Conservation (phyloP, 495 filamentous ascomycete species). For the Podospora didyma region DNA sequence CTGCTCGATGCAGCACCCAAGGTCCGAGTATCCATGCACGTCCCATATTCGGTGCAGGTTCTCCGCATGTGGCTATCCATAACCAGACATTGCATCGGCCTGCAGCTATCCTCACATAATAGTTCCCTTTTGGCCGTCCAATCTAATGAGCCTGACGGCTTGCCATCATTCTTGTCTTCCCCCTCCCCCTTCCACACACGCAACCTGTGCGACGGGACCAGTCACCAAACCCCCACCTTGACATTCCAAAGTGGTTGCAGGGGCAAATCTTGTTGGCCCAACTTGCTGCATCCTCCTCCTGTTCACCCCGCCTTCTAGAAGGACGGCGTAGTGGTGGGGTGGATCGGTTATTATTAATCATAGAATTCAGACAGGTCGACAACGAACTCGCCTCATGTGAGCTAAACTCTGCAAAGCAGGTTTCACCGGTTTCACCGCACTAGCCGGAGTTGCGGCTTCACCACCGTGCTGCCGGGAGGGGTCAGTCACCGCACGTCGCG, state of each 20-base stretch:
- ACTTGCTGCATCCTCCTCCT: not conserved
- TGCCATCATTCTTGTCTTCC: not conserved
- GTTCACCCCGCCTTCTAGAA: constrained; percentile 4
- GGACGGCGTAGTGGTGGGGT: not conserved
- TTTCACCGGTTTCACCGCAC: too few species aligned
- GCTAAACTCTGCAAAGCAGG: too few species aligned
- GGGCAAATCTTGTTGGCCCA: not conserved
- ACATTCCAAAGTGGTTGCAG: not conserved
- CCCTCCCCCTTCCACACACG: not conserved
- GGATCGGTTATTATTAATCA: not conserved
- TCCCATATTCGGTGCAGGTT: not conserved
- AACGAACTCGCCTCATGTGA: too few species aligned
- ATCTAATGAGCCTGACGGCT: not conserved
- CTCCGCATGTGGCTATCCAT: not conserved
- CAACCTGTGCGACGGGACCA: too few species aligned
- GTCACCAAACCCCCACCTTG: not conserved
- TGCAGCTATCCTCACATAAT: not conserved
- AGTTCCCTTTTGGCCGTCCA: not conserved
- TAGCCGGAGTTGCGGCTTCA: too few species aligned
- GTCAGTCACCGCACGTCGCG: too few species aligned
- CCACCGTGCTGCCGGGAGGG: too few species aligned
- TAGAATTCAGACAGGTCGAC: not conserved
- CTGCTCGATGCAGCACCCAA: not conserved
- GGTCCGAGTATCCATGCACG: not conserved
- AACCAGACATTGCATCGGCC: not conserved